Evolutionary conservation across 495 filamentous ascomycete genomes (phyloP).

Genomic region (Hyaloscypha bicolor): DNA sequence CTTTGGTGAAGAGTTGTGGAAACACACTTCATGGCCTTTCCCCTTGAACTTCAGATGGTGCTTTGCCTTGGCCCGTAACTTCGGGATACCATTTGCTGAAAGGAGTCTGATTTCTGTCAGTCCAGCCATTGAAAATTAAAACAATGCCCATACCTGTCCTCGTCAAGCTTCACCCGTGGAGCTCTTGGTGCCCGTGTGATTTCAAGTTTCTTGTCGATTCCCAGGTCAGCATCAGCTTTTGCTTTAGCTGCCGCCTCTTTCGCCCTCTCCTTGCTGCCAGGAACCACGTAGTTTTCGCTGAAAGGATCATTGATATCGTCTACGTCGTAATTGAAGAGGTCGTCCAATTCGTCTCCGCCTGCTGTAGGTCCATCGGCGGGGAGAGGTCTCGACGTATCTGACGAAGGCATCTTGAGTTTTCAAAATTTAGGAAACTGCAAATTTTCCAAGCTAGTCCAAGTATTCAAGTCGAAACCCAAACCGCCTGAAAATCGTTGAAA

Average conservation of each 20-base stretch:
- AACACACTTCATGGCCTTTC: slow-evolving; percentile 84
- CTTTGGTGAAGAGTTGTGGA: background rate
- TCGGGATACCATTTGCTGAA: slow-evolving; percentile 80
- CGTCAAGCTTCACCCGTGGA: slow-evolving; percentile 84
- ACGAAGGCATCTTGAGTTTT: slow-evolving; percentile 25
- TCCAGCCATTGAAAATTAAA: background rate
- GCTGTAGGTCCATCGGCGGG: slow-evolving; percentile 27
- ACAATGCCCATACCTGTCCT: slow-evolving; percentile 58
- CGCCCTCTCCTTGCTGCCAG: slow-evolving; percentile 30
- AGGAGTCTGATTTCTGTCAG: slow-evolving; percentile 55
- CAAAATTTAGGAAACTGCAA: background rate
- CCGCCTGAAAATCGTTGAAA: background rate
- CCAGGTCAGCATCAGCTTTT: slow-evolving; percentile 47
- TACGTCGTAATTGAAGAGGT: slow-evolving; percentile 73
- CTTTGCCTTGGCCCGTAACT: slow-evolving; percentile 70
- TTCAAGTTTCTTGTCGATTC: slow-evolving; percentile 86
- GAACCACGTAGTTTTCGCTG: slow-evolving; percentile 33
- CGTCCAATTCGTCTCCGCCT: slow-evolving; percentile 45
- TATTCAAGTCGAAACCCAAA: background rate
- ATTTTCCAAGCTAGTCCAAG: background rate
- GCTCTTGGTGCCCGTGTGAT: slow-evolving; percentile 69
- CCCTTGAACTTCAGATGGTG: slow-evolving; percentile 80
- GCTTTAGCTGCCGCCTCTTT: slow-evolving; percentile 15
- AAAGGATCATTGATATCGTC: slow-evolving; percentile 49
- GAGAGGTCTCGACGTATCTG: slow-evolving; percentile 14